Conservation (phyloP, 1,284 basidiomycete species). For the Takashimella tepidaria region DNA sequence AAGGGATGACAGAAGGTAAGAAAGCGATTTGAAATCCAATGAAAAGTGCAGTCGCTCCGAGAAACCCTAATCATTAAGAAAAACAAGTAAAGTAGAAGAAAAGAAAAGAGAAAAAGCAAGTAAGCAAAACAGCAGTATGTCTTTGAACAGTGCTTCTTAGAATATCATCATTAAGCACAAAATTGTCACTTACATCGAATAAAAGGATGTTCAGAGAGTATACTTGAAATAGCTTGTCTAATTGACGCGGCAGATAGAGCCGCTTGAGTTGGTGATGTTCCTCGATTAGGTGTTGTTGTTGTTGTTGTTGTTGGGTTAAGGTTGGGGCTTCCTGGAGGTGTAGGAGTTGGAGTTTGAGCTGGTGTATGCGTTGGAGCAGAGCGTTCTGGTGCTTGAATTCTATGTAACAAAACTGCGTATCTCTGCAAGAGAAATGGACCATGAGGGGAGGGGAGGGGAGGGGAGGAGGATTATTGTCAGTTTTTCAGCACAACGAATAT, state of each 20-base stretch:
- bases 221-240: not conserved
- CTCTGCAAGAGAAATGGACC: too few species aligned
- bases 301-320: constrained; percentile 2
- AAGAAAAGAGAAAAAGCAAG: too few species aligned
- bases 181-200: constrained; percentile 13
- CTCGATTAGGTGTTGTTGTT: not conserved
- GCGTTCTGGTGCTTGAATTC: constrained; percentile 75
- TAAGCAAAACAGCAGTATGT: too few species aligned
- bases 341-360: constrained; percentile 13
- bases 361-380: constrained; percentile 24
- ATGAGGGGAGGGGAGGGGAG: too few species aligned
- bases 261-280: too few species aligned
- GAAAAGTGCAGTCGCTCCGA: constrained; percentile 46
- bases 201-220: constrained; percentile 11
- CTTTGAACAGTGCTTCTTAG: too few species aligned
- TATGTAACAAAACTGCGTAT: constrained; percentile 70
- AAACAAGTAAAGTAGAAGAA: too few species aligned
- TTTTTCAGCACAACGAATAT: too few species aligned
- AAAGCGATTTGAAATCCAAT: constrained; percentile 67
- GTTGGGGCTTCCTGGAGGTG: not conserved
- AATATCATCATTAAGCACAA: too few species aligned
- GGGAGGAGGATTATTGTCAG: too few species aligned
- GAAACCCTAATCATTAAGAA: constrained; percentile 2
- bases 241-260: not conserved
- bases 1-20: constrained; percentile 62